Percentiles rank a stretch among this genome's conserved stretches.
Conservation (phyloP, 768 basidiomycete genomes). For the Sarcodon sp. region DNA sequence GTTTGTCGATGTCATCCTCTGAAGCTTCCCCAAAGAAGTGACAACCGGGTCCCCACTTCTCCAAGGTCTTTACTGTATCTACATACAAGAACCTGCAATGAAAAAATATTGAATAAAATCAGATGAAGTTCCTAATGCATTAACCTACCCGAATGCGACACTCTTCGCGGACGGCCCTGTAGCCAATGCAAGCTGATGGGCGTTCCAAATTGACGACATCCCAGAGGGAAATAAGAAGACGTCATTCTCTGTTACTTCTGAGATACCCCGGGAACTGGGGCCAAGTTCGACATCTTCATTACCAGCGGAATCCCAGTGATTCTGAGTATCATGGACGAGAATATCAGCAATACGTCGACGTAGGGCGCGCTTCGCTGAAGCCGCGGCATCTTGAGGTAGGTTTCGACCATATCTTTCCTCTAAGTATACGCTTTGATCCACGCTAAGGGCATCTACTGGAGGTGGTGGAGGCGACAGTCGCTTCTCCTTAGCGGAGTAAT, state of each 20-base stretch:
- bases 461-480: conserved; percentile 2
- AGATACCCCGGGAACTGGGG: conserved; percentile 56
- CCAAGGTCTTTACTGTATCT: conserved; percentile 85
- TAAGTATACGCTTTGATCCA: conserved; percentile 63
- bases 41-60: conserved; percentile 95
- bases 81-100: conserved; percentile 77
- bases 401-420: conserved; percentile 96
- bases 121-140: not conserved
- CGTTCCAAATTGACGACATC: conserved; percentile 92
- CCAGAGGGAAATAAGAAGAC: conserved; percentile 83
- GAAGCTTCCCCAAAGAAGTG: conserved; percentile 79
- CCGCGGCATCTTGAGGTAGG: conserved; percentile 56
- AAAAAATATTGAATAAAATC: not conserved
- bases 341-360: conserved; percentile 87
- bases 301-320: conserved; percentile 29
- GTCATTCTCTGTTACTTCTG: conserved; percentile 67
- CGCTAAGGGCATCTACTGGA: conserved; percentile 32
- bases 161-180: conserved; percentile 58
- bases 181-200: conserved; percentile 58
- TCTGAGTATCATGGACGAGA: conserved; percentile 44
- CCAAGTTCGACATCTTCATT: conserved; percentile 34
- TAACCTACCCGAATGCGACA: conserved; percentile 81
- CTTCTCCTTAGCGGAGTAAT: conserved; percentile 36
- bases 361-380: conserved; percentile 76
- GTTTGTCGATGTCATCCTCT: conserved; percentile 58